A percentile compares a stretch with the other conserved stretches of the same genome.
Conservation (phyloP, 495 filamentous ascomycete species). For the Neurospora pannonica region DNA sequence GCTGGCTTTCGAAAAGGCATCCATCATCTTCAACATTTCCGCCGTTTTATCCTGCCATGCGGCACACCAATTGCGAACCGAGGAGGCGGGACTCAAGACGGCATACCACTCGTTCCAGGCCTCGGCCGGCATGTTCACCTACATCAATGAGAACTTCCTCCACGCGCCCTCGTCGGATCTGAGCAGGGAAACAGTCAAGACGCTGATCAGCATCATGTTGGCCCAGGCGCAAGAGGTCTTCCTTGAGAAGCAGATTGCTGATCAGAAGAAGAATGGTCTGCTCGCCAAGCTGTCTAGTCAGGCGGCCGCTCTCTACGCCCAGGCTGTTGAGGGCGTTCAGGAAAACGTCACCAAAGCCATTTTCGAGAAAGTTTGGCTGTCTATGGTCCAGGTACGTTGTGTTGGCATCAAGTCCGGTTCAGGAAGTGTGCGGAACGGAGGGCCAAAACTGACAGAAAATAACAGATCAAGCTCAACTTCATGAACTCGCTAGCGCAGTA, state of each 20-base stretch:
- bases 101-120: slow-evolving; percentile 98
- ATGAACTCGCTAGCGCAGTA: slow-evolving; percentile 84
- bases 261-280: slow-evolving; percentile 86
- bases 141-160: slow-evolving; percentile 98
- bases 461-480: slow-evolving; percentile 69
- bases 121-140: slow-evolving; percentile 97
- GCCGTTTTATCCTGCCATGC: slow-evolving; percentile 95
- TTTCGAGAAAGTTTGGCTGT: slow-evolving; percentile 92
- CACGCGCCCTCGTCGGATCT: slow-evolving; percentile 93
- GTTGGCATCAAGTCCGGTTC: background rate
- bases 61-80: slow-evolving; percentile 81
- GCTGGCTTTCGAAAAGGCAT: slow-evolving; percentile 95
- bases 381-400: slow-evolving; percentile 61
- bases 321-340: slow-evolving; percentile 80
- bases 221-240: slow-evolving; percentile 97
- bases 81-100: slow-evolving; percentile 88
- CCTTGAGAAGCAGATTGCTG: slow-evolving; percentile 87
- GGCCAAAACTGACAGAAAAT: slow-evolving; percentile 1
- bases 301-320: slow-evolving; percentile 75
- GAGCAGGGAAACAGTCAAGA: slow-evolving; percentile 90
- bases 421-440: background rate
- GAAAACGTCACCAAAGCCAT: slow-evolving; percentile 86
- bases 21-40: slow-evolving; percentile 99
- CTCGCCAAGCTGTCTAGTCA: slow-evolving; percentile 90
- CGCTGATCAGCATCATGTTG: slow-evolving; percentile 82